Conservation (phyloP, 805 yeast species). For the Cyberlindnera xishuangbannaensis region DNA sequence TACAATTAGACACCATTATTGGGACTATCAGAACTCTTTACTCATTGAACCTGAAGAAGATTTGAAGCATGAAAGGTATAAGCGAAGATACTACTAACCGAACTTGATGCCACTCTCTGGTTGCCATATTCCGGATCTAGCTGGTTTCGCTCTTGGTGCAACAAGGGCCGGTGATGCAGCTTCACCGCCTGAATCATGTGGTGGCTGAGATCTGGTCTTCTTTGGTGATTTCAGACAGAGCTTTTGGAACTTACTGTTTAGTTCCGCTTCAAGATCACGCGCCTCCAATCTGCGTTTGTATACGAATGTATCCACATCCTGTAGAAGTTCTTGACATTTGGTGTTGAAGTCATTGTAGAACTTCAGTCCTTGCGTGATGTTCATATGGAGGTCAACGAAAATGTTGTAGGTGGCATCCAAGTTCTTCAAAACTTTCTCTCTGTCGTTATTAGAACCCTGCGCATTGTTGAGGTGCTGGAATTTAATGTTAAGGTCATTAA, state of each 20-base stretch:
- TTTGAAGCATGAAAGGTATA: too few species aligned
- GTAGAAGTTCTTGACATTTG: constrained; percentile 38
- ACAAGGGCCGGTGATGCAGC: constrained; percentile 14
- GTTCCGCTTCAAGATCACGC: constrained; percentile 40
- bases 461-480: constrained; percentile 20
- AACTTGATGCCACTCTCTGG: constrained; percentile 25
- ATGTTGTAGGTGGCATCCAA: constrained; percentile 30
- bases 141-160: constrained; percentile 21
- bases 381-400: constrained; percentile 45
- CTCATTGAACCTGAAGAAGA: too few species aligned
- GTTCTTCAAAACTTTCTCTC: constrained; percentile 46
- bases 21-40: constrained; percentile 42
- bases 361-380: constrained; percentile 60
- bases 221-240: constrained; percentile 5
- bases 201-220: not conserved
- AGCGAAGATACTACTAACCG: too few species aligned
- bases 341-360: constrained; percentile 62
- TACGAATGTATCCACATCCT: constrained; percentile 48
- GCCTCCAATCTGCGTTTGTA: constrained; percentile 47
- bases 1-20: constrained; percentile 55
- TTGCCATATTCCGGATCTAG: constrained; percentile 21
- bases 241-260: constrained; percentile 27
- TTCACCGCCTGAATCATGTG: too few species aligned
- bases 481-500: constrained; percentile 29
- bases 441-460: constrained; percentile 15